Conservation (phyloP, 2,329 filamentous ascomycete species). For the Rutstroemia sp. region DNA sequence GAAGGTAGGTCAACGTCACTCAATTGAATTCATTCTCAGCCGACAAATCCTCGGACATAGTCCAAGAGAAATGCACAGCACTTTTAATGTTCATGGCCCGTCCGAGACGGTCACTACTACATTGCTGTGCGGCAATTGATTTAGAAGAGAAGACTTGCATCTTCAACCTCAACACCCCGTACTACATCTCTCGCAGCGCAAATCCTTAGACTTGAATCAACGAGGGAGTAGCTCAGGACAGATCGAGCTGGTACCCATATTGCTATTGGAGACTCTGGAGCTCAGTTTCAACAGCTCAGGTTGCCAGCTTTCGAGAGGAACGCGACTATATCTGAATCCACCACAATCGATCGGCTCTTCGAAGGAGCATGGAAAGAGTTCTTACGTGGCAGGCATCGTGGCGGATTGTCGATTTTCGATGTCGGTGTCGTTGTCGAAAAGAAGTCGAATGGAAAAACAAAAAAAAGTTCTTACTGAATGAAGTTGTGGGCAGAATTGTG, state of each 20-base stretch:
- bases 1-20: constrained; percentile 12
- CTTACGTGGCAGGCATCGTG: constrained; percentile 45
- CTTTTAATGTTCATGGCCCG: constrained; percentile 16
- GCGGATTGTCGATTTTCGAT: constrained; percentile 35
- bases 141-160: constrained; percentile 61
- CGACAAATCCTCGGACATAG: constrained; percentile 63
- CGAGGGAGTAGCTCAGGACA: constrained; percentile 58
- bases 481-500: constrained; percentile 1
- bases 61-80: constrained; percentile 40
- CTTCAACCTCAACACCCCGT: constrained; percentile 77
- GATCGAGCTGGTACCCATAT: constrained; percentile 68
- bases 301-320: constrained; percentile 66
- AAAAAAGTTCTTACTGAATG: not conserved
- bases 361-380: constrained; percentile 14
- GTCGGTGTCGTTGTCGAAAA: constrained; percentile 23
- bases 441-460: not conserved
- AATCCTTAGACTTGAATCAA: constrained; percentile 39
- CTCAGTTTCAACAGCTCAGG: constrained; percentile 22
- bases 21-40: constrained; percentile 50
- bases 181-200: constrained; percentile 51
- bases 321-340: constrained; percentile 53
- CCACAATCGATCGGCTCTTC: constrained; percentile 23
- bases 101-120: constrained; percentile 23
- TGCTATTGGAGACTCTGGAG: constrained; percentile 36
- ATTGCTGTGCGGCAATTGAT: constrained; percentile 55